Percentiles rank a stretch among this genome's conserved stretches.
Evolutionary conservation across 2,329 filamentous ascomycete genomes (phyloP).

Genomic region (Plenodomus biglobosus): DNA sequence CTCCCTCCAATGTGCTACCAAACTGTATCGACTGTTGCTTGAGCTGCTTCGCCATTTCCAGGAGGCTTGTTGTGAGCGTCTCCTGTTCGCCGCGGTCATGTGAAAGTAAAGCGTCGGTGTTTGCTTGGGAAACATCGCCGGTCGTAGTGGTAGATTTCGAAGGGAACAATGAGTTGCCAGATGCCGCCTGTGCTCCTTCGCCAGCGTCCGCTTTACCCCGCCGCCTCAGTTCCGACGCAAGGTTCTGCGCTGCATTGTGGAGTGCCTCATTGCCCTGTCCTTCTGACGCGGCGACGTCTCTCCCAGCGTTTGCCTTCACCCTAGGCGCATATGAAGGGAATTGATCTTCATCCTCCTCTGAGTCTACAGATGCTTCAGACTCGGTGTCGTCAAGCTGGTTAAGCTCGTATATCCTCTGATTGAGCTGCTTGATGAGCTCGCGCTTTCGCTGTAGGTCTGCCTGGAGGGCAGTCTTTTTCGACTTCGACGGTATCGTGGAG

Average conservation of each 20-base stretch:
- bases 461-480: constrained; percentile 62
- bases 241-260: constrained; percentile 36
- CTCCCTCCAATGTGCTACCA: constrained; percentile 69
- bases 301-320: constrained; percentile 32
- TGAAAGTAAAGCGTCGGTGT: constrained; percentile 69
- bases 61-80: constrained; percentile 75
- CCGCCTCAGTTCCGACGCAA: constrained; percentile 39
- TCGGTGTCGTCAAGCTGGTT: constrained; percentile 57
- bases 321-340: constrained; percentile 48
- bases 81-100: constrained; percentile 82
- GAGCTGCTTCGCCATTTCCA: constrained; percentile 74
- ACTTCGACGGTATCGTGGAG: constrained; percentile 45
- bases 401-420: constrained; percentile 68
- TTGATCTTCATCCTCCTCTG: constrained; percentile 49
- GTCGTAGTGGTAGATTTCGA: constrained; percentile 34
- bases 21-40: constrained; percentile 76
- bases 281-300: constrained; percentile 33
- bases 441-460: constrained; percentile 65
- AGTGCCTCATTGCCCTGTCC: constrained; percentile 37
- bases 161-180: constrained; percentile 47
- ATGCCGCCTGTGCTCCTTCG: constrained; percentile 29
- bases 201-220: constrained; percentile 26
- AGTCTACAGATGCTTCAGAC: constrained; percentile 40
- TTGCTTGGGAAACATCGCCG: constrained; percentile 28
- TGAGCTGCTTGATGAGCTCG: constrained; percentile 65